phyloP scores from a whole-genome alignment of 1,139 yeast genomes.

The Suhomyces yuchorum region DNA sequence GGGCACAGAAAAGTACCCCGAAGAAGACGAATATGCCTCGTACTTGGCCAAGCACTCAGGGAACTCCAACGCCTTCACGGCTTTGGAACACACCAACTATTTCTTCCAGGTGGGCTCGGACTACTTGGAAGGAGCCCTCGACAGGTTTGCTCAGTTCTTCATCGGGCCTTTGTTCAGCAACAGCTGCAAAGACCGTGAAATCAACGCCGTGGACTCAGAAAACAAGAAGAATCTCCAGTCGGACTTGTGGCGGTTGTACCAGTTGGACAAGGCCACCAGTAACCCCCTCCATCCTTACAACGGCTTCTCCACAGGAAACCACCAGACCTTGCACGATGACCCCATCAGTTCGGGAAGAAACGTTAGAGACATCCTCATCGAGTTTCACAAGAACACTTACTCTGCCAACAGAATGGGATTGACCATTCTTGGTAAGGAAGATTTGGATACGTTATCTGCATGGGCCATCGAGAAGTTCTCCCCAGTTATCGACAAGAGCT shows the following conservation, averaged over 20 bases:
- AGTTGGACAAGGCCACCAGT: slow-evolving; percentile 73
- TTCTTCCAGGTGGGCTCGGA: slow-evolving; percentile 81
- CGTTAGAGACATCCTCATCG: slow-evolving; percentile 65
- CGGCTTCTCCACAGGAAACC: slow-evolving; percentile 77
- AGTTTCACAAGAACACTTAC: slow-evolving; percentile 62
- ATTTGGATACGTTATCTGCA: slow-evolving; percentile 64
- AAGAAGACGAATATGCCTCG: slow-evolving; percentile 83
- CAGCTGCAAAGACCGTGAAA: slow-evolving; percentile 86
- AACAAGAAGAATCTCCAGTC: slow-evolving; percentile 90
- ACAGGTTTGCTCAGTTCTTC: slow-evolving; percentile 91
- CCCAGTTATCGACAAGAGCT: slow-evolving; percentile 57
- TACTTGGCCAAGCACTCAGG: slow-evolving; percentile 73
- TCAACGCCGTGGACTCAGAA: slow-evolving; percentile 93
- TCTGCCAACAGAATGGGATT: slow-evolving; percentile 84
- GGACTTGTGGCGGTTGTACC: slow-evolving; percentile 87
- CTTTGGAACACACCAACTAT: slow-evolving; percentile 87
- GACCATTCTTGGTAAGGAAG: slow-evolving; percentile 81
- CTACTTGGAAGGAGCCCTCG: slow-evolving; percentile 82
- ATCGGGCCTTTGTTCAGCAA: slow-evolving; percentile 79
- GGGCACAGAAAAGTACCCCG: slow-evolving; percentile 95
- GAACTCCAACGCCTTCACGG: slow-evolving; percentile 80
- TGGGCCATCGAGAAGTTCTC: slow-evolving; percentile 76
- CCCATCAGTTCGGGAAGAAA: slow-evolving; percentile 54
- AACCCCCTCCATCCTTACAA: slow-evolving; percentile 73
- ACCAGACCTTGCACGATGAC: slow-evolving; percentile 56